Conservation (phyloP, 2,329 filamentous ascomycete genomes). For the Sarocladium kiliense region DNA sequence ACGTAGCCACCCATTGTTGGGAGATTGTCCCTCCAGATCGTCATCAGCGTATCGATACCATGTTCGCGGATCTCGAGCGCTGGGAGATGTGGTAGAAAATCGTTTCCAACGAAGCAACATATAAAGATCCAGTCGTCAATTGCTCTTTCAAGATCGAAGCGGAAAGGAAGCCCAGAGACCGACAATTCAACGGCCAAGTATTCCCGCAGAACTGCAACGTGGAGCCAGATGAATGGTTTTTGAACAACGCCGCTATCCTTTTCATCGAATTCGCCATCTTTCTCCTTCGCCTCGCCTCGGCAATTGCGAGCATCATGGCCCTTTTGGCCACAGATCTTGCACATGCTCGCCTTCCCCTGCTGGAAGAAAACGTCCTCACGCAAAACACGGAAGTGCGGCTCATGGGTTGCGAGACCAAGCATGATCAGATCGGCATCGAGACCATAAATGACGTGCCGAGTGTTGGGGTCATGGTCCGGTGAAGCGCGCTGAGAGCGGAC, state of each 20-base stretch:
- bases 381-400: constrained; percentile 92
- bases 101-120: constrained; percentile 98
- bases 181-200: constrained; percentile 88
- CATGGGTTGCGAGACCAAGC: constrained; percentile 93
- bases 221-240: constrained; percentile 98
- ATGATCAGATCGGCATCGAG: constrained; percentile 98
- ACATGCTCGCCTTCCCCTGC: constrained; percentile 75
- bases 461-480: constrained; percentile 91
- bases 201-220: constrained; percentile 85
- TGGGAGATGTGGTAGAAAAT: constrained; percentile 96
- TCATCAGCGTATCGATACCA: constrained; percentile 90
- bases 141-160: constrained; percentile 88
- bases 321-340: constrained; percentile 84
- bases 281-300: constrained; percentile 70
- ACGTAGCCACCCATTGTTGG: constrained; percentile 91
- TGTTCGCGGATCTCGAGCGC: constrained; percentile 96
- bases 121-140: constrained; percentile 99
- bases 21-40: constrained; percentile 95
- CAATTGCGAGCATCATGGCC: constrained; percentile 88
- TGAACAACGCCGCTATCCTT: constrained; percentile 65
- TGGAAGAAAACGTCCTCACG: constrained; percentile 96
- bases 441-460: constrained; percentile 95
- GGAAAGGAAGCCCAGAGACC: constrained; percentile 76
- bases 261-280: constrained; percentile 74
- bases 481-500: constrained; percentile 88